Evolutionary conservation across 2,329 filamentous ascomycete species (phyloP).

Genomic region (Delphinella strobiligena): DNA sequence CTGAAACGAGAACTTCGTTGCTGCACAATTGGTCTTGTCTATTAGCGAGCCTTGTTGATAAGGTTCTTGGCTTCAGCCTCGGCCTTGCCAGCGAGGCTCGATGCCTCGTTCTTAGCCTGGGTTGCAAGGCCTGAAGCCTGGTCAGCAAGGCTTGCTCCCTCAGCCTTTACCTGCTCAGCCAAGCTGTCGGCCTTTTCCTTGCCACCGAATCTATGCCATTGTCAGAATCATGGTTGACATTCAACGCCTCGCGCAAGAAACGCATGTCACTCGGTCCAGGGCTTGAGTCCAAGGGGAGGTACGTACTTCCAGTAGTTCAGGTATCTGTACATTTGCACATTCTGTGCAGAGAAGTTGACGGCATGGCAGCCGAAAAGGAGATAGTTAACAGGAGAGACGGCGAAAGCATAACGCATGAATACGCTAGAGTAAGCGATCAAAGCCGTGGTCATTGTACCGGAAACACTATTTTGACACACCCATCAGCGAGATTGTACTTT

Average conservation of each 20-base stretch:
- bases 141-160: slow-evolving; percentile 7
- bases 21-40: not conserved
- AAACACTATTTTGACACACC: slow-evolving; percentile 38
- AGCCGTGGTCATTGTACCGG: slow-evolving; percentile 50
- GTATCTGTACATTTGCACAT: slow-evolving; percentile 50
- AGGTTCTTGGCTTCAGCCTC: slow-evolving; percentile 18
- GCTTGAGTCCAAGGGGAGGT: not conserved
- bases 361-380: slow-evolving; percentile 57
- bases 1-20: not conserved
- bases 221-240: not conserved
- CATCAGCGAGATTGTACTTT: not conserved
- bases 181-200: slow-evolving; percentile 28
- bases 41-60: slow-evolving; percentile 11
- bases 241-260: not conserved
- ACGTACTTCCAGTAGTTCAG: slow-evolving; percentile 44
- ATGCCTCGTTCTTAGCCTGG: slow-evolving; percentile 2
- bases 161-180: slow-evolving; percentile 27
- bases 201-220: slow-evolving; percentile 27
- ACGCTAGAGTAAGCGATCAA: slow-evolving; percentile 49
- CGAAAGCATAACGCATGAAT: slow-evolving; percentile 57
- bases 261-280: not conserved
- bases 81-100: slow-evolving; percentile 13
- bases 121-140: slow-evolving; percentile 4
- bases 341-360: slow-evolving; percentile 51
- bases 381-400: slow-evolving; percentile 52